These are phyloP conservation scores for Veloporphyrellus conicus DNA, from an alignment of 1,284 basidiomycete species.

Conservation along the genomic window DNA sequence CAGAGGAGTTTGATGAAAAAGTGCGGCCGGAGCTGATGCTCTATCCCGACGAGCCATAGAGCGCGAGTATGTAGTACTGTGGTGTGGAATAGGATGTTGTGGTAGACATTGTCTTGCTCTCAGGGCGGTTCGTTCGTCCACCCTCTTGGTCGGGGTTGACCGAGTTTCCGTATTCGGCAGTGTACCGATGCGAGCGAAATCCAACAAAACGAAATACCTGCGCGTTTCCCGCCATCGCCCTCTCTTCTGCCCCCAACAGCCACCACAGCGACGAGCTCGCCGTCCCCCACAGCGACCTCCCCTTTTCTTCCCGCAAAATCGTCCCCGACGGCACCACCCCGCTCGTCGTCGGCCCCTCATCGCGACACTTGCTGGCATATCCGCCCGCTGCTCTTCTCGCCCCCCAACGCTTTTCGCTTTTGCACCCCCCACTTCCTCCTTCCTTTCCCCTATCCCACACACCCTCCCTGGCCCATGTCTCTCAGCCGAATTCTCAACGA, in stretches of 20 bases:
- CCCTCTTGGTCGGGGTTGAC: slow-evolving; percentile 21
- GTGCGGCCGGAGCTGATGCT: slow-evolving; percentile 93
- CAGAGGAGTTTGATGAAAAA: slow-evolving; percentile 93
- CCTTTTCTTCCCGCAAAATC: not conserved
- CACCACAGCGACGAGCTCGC: slow-evolving; percentile 18
- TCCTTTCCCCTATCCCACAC: not conserved
- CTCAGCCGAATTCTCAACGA: slow-evolving; percentile 73
- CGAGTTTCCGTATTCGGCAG: slow-evolving; percentile 31
- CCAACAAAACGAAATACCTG: slow-evolving; percentile 38
- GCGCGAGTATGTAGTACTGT: not conserved
- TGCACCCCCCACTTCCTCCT: slow-evolving; percentile 3
- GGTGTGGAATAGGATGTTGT: not conserved
- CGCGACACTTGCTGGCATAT: slow-evolving; percentile 3
- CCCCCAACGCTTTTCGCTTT: slow-evolving; percentile 5
- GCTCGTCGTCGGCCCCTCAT: slow-evolving; percentile 2
- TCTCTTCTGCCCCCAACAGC: slow-evolving; percentile 21
- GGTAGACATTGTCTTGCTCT: not conserved
- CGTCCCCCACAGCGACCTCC: slow-evolving; percentile 6
- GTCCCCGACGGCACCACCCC: not conserved
- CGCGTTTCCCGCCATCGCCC: slow-evolving; percentile 33
- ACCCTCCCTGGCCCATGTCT: slow-evolving; percentile 46
- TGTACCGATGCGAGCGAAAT: slow-evolving; percentile 37
- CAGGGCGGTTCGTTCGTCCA: slow-evolving; percentile 20
- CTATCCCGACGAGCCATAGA: slow-evolving; percentile 55
- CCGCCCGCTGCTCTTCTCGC: slow-evolving; percentile 1